A percentile compares a stretch with the other conserved stretches of the same genome.
Conservation (phyloP, 1,284 basidiomycete genomes). For the Ceratobasidium theobromae region DNA sequence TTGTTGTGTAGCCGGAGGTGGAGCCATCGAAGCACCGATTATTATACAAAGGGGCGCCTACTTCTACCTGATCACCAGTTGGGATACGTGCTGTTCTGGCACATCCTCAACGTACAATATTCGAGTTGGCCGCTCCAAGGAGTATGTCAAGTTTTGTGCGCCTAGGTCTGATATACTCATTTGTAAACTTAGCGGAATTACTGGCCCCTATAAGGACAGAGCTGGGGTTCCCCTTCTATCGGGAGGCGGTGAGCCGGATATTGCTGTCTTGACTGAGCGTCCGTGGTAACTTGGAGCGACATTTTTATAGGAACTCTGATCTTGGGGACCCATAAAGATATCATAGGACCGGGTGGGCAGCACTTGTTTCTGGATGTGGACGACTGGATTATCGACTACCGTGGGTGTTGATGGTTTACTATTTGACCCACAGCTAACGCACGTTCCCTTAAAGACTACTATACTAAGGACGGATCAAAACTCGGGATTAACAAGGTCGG, state of each 20-base stretch:
- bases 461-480: slow-evolving; percentile 45
- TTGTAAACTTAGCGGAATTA: slow-evolving; percentile 33
- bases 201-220: slow-evolving; percentile 53
- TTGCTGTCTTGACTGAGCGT: not conserved
- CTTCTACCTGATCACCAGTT: slow-evolving; percentile 59
- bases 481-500: slow-evolving; percentile 36
- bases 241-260: slow-evolving; percentile 47
- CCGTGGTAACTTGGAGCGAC: not conserved
- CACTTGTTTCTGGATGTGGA: slow-evolving; percentile 46
- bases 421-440: not conserved
- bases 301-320: slow-evolving; percentile 43
- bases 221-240: slow-evolving; percentile 49
- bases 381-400: slow-evolving; percentile 49
- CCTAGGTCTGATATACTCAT: not conserved
- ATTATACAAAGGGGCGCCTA: slow-evolving; percentile 51
- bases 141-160: slow-evolving; percentile 39
- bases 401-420: slow-evolving; percentile 39
- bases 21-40: slow-evolving; percentile 40
- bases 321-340: slow-evolving; percentile 52
- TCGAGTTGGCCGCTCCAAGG: slow-evolving; percentile 54
- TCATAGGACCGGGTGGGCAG: slow-evolving; percentile 53
- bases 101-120: slow-evolving; percentile 60
- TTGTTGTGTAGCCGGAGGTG: not conserved
- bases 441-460: slow-evolving; percentile 47
- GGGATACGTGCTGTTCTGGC: slow-evolving; percentile 58